Evolutionary conservation across 352 stramenopile genomes (phyloP), one percentile per base, ranked within the genome.

Genomic region (Pythium volutum): DNA sequence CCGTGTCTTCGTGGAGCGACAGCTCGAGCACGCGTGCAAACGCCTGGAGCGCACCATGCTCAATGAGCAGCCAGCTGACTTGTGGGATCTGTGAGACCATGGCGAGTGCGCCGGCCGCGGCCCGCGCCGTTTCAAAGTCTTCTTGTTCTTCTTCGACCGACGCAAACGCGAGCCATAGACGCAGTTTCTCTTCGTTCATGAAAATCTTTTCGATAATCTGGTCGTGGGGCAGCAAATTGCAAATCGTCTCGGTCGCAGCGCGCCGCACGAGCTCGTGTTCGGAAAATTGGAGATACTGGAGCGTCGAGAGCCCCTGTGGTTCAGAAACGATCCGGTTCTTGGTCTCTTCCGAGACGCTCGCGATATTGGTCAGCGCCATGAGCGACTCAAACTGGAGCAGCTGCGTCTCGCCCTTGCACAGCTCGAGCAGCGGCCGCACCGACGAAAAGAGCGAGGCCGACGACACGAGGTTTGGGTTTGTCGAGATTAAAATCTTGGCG

Each of bases 281-380:
- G 3, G 89, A 98, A 74, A 99, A 99, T 86, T 98, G 97, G 31
- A 95, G 59, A 52, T 93, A 95, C 60, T 92, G 81, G 15, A 95
- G 62, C 36, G 85, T 93, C 15, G 76, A 86, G 2, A 95, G 61
- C 0, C 79, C 83, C 33, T 95, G 79, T 0, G 82, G 79, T 39
- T 91, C 79, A 0, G 57, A 65, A 0, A 92, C 69, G 23, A 91
- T 91, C 10, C 89, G 84, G 50, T 96, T 88, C 76, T 99, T 98
- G 31, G 95, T 98, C 60, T 98, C 89, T 8, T 98, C 81, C 26
- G 89, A 97, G 20, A 97, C 87, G 20, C 84, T 95, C 34, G 90
- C 93, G 15, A 99, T 89, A 65, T 99, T 99, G 1, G 97, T 99
- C 10, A 99, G 76, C 18, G 96, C 91, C 78, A 99, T 87, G n/a